Evolutionary conservation across 176 grass and related monocot genomes (phyloP), one percentile per base, ranked within the genome.

Genomic region (Canna indica): DNA sequence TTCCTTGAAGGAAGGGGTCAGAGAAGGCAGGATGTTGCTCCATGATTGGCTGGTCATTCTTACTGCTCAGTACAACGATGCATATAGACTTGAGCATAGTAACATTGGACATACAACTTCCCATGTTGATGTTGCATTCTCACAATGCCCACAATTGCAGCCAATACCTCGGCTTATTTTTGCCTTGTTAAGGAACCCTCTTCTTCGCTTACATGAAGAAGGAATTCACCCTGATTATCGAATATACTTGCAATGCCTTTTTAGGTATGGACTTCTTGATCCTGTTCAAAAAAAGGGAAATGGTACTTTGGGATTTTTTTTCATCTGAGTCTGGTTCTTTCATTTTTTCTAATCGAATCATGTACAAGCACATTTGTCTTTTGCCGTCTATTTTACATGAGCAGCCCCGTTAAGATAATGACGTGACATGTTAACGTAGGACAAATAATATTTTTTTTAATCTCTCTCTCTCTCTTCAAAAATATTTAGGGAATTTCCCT

Each of bases 211-310:
- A 67, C 88, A 92, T 67, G 94, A 99, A 81, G 94, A 99, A 85
- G 94, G 89, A 30, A 82, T 99, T 73, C 94, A 99, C 67, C 94
- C 94, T 62, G 94, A 99, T 76, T 99, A 93, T 76, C 85, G 94
- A 71, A 92, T 99, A 77, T 99, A 93, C 78, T 72, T 99, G 38
- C 94, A 99, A 80, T 99, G 86, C 70, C 86, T 99, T 78, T 99
- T 90, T 82, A 99, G 94, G 94, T 99, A 81, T 28, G 31, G 44
- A 9, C 22, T 70, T 3, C 25, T 70, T 66, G 20, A 17, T 30
- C 59, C 29, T 32, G 28, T 32, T 34, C 28, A 16, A 15, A 25
- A 27, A 10, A 59, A 59, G 11, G 1, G n/a, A n/a, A 59, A n/a
- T 59, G 54, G n/a, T 59, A 46, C 4, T n/a, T n/a, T n/a, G n/a